These are phyloP conservation scores for Botrytis byssoidea DNA, from an alignment of 2,329 filamentous ascomycete species.

Conservation along the genomic window DNA sequence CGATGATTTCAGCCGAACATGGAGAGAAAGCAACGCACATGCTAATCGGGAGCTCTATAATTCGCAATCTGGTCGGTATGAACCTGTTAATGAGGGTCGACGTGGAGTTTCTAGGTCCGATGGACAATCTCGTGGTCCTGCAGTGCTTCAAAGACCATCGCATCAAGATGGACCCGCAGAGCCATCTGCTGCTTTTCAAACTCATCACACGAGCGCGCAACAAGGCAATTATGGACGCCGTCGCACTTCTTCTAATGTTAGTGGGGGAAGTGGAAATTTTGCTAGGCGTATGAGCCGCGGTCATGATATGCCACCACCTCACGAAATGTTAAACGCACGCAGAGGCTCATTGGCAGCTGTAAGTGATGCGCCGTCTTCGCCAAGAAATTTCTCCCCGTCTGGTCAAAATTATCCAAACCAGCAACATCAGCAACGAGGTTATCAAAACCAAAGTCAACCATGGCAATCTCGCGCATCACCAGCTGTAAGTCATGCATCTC, in stretches of 20 bases:
- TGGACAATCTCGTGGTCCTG: slow-evolving; percentile 65
- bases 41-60: slow-evolving; percentile 81
- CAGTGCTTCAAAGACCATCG: slow-evolving; percentile 71
- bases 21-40: slow-evolving; percentile 66
- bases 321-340: slow-evolving; percentile 44
- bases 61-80: slow-evolving; percentile 90
- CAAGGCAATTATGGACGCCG: slow-evolving; percentile 70
- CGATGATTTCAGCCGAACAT: slow-evolving; percentile 87
- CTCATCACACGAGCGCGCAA: slow-evolving; percentile 63
- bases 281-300: slow-evolving; percentile 44
- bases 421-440: slow-evolving; percentile 24
- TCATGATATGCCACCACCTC: slow-evolving; percentile 37
- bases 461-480: slow-evolving; percentile 45
- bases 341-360: slow-evolving; percentile 51
- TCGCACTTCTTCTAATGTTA: slow-evolving; percentile 87
- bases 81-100: slow-evolving; percentile 76
- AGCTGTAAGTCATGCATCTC: slow-evolving; percentile 38
- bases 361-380: slow-evolving; percentile 52
- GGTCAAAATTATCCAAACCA: slow-evolving; percentile 32
- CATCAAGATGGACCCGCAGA: slow-evolving; percentile 71
- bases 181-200: slow-evolving; percentile 84
- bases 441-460: slow-evolving; percentile 33
- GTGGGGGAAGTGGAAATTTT: slow-evolving; percentile 74
- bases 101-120: slow-evolving; percentile 67
- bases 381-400: slow-evolving; percentile 42